These are phyloP conservation scores for Triticum urartu DNA, from an alignment of 176 grass and related monocot genomes.

Conservation along the genomic window DNA sequence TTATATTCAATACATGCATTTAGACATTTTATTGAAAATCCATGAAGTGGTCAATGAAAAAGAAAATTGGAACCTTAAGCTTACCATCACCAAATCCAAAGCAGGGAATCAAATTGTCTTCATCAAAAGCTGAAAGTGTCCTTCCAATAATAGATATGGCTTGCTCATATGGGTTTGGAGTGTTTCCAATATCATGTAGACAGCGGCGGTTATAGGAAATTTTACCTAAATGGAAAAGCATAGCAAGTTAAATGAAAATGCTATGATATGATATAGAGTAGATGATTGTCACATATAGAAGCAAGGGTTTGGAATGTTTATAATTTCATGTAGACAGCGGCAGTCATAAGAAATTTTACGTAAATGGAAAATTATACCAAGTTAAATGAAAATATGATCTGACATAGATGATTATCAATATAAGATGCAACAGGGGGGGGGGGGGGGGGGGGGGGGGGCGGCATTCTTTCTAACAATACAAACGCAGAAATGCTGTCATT, in stretches of 20 bases:
- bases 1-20: constrained; percentile 20
- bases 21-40: constrained; percentile 14
- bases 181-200: constrained; percentile 66
- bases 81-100: constrained; percentile 94
- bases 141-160: constrained; percentile 92
- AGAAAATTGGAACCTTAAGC: neutral
- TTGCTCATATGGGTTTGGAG: constrained; percentile 87
- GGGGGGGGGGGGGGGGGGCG: no score
- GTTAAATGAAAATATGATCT: constrained; percentile 22
- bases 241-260: constrained; percentile 25
- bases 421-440: constrained; percentile 7
- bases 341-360: constrained; percentile 84
- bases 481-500: neutral
- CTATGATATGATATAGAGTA: neutral
- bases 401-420: neutral
- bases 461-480: neutral
- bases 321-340: constrained; percentile 68
- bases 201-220: constrained; percentile 73
- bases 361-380: constrained; percentile 21
- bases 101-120: constrained; percentile 92
- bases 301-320: constrained; percentile 54
- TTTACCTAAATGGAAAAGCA: constrained; percentile 53
- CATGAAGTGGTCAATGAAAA: constrained; percentile 12
- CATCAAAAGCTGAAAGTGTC: constrained; percentile 89
- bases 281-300: neutral